Evolutionary conservation across 257 asterid genomes (phyloP).

Genomic region (Leptodermis oblonga): DNA sequence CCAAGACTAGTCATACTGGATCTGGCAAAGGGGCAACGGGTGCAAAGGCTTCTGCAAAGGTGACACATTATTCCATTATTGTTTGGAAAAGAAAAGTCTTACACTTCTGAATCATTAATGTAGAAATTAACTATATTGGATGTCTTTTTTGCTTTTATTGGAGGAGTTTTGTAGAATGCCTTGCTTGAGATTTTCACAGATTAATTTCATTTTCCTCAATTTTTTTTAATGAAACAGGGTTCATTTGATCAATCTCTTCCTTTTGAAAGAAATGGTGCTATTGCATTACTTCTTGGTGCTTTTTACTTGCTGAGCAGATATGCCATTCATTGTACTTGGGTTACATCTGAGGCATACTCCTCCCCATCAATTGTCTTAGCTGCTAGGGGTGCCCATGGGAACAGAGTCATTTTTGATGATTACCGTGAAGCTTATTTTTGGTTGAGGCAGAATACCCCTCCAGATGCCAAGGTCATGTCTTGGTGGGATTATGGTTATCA

Average conservation of each 20-base stretch:
- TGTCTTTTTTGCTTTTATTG: neutral
- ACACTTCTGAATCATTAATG: neutral
- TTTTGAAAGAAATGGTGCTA: constrained; percentile 76
- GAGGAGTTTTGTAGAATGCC: neutral
- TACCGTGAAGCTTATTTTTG: constrained; percentile 96
- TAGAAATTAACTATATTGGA: neutral
- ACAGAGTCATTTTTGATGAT: constrained; percentile 88
- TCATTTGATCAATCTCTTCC: constrained; percentile 73
- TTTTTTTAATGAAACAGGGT: constrained; percentile 43
- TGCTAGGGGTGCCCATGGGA: constrained; percentile 96
- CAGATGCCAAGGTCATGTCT: constrained; percentile 97
- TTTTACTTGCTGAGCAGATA: constrained; percentile 87
- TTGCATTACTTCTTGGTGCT: constrained; percentile 81
- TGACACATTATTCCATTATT: constrained; percentile 14
- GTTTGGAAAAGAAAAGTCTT: constrained; percentile 14
- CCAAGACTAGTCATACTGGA: constrained; percentile 48
- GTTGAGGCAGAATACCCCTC: constrained; percentile 92
- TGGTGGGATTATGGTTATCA: constrained; percentile 99
- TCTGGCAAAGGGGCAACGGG: constrained; percentile 64
- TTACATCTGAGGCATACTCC: constrained; percentile 96
- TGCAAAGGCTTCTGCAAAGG: constrained; percentile 84
- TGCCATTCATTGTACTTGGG: constrained; percentile 95
- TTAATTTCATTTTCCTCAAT: constrained; percentile 2
- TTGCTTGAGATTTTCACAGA: neutral
- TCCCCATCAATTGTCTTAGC: constrained; percentile 99